phyloP scores from a whole-genome alignment of 352 stramenopile species.

The Phytophthora brassicae region DNA sequence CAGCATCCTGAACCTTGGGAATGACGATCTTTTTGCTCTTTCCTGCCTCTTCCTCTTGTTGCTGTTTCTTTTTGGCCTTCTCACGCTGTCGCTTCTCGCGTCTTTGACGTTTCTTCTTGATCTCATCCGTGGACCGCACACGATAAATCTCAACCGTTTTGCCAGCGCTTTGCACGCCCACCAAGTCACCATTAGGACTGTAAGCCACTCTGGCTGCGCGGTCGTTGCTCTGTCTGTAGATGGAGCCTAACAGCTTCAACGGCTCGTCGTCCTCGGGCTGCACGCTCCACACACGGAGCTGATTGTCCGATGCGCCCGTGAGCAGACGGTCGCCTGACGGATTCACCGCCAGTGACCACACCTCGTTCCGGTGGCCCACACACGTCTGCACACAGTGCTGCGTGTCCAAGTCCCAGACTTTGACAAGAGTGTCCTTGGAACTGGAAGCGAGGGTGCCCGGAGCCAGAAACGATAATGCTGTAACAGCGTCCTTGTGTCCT shows the following conservation, averaged over 20 bases:
- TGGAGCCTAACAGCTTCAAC: conserved; percentile 67
- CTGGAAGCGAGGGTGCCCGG: conserved; percentile 64
- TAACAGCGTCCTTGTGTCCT: conserved; percentile 93
- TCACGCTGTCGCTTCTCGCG: conserved; percentile 87
- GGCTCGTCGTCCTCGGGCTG: conserved; percentile 35
- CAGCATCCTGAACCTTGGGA: conserved; percentile 28
- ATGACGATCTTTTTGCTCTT: conserved; percentile 38
- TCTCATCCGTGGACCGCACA: conserved; percentile 79
- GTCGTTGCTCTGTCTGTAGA: conserved; percentile 79
- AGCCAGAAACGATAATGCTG: conserved; percentile 84
- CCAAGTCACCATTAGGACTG: conserved; percentile 54
- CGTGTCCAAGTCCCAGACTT: conserved; percentile 94
- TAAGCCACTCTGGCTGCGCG: conserved; percentile 67
- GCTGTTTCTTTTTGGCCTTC: conserved; percentile 82
- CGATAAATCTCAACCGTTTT: conserved; percentile 93
- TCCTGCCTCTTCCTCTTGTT: conserved; percentile 27
- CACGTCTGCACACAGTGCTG: conserved; percentile 95
- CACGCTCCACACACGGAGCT: conserved; percentile 76
- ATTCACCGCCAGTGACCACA: conserved; percentile 90
- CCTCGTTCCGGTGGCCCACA: conserved; percentile 91
- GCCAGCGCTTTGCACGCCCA: conserved; percentile 79
- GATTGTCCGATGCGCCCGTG: conserved; percentile 83
- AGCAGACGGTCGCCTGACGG: conserved; percentile 60
- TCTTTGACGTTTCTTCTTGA: conserved; percentile 92
- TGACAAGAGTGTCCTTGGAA: conserved; percentile 94